phyloP scores from a whole-genome alignment of 2,329 filamentous ascomycete genomes.

The Sporothrix inflata region DNA sequence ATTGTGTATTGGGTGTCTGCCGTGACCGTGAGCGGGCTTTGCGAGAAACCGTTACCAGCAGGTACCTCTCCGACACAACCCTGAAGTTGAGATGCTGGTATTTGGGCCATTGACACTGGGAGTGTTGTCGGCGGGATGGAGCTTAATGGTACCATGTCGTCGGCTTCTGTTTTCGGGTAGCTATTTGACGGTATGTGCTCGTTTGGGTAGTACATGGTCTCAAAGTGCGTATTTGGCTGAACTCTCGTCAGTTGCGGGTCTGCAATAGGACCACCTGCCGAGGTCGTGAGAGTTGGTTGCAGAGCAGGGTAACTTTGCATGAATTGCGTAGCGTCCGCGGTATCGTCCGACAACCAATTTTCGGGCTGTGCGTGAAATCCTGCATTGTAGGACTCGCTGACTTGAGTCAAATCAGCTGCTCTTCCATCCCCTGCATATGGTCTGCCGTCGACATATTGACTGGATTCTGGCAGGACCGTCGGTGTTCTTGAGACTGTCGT shows the following conservation, averaged over 20 bases:
- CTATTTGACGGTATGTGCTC: not conserved
- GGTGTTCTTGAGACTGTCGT: not conserved
- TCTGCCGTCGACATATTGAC: conserved; percentile 36
- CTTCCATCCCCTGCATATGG: conserved; percentile 41
- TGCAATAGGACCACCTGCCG: conserved; percentile 22
- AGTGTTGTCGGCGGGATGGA: not conserved
- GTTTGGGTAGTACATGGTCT: conserved; percentile 48
- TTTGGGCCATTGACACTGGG: not conserved
- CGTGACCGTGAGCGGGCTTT: not conserved
- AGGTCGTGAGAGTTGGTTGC: conserved; percentile 40
- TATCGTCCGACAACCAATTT: conserved; percentile 40
- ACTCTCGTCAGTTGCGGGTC: conserved; percentile 22
- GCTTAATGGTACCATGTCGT: not conserved
- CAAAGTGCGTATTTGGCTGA: conserved; percentile 40
- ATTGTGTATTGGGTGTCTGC: not conserved
- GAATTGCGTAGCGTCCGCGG: conserved; percentile 38
- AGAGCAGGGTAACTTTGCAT: conserved; percentile 45
- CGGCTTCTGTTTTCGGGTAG: not conserved
- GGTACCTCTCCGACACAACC: not conserved
- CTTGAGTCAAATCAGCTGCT: conserved; percentile 34
- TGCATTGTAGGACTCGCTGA: conserved; percentile 32
- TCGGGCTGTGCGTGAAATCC: conserved; percentile 38
- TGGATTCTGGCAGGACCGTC: conserved; percentile 33
- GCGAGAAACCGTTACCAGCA: not conserved
- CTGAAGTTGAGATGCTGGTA: not conserved